These are phyloP conservation scores for Penicillium lividum DNA, from an alignment of 495 filamentous ascomycete genomes.

Conservation along the genomic window DNA sequence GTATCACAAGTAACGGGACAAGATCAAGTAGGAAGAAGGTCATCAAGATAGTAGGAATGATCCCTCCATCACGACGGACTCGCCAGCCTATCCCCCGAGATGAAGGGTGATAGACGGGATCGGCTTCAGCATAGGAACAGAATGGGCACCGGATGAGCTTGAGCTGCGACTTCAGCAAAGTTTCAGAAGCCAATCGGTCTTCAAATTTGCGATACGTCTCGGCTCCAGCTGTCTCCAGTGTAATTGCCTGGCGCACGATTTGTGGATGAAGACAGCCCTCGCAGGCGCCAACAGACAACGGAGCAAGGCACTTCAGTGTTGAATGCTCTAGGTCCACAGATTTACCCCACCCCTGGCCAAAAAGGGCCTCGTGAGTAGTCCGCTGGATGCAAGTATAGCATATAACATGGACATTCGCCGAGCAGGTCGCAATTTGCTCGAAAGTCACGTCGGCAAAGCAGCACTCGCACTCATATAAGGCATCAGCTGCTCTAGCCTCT, in stretches of 20 bases:
- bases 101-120: slow-evolving; percentile 69
- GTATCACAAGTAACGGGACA: slow-evolving; percentile 54
- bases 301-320: slow-evolving; percentile 79
- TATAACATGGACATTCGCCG: slow-evolving; percentile 70
- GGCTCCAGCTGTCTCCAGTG: slow-evolving; percentile 62
- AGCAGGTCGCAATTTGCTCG: slow-evolving; percentile 79
- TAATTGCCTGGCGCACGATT: slow-evolving; percentile 70
- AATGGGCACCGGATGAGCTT: slow-evolving; percentile 86
- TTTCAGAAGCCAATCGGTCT: slow-evolving; percentile 71
- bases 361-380: slow-evolving; percentile 79
- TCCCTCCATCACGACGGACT: slow-evolving; percentile 52
- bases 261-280: slow-evolving; percentile 66
- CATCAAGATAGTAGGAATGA: slow-evolving; percentile 36
- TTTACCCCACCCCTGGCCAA: slow-evolving; percentile 88
- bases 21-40: slow-evolving; percentile 46
- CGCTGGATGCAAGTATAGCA: slow-evolving; percentile 83
- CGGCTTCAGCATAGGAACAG: slow-evolving; percentile 85
- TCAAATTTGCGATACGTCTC: slow-evolving; percentile 73
- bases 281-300: slow-evolving; percentile 63
- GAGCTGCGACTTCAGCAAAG: slow-evolving; percentile 66
- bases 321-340: slow-evolving; percentile 70
- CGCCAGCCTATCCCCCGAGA: slow-evolving; percentile 41
- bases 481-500: slow-evolving; percentile 70
- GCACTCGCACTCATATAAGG: slow-evolving; percentile 85
- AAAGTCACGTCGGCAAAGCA: slow-evolving; percentile 79